A percentile compares a stretch with the other conserved stretches of the same genome.
phyloP scores from a whole-genome alignment of 768 basidiomycete species.

The Suillus brevipes region DNA sequence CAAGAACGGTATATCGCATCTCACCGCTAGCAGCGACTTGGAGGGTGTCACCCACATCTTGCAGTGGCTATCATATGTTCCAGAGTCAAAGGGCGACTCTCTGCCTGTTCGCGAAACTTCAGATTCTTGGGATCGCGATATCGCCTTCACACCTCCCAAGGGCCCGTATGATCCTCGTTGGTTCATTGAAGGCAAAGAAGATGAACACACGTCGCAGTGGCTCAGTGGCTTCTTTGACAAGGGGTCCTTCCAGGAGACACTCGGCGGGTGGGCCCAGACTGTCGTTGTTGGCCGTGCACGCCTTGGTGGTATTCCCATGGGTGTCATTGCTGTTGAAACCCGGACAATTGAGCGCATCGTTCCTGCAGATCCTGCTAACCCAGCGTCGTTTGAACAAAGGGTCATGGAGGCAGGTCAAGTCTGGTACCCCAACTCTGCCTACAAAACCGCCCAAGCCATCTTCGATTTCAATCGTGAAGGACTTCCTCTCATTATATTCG shows the following conservation, averaged over 20 bases:
- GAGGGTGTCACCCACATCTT: conserved; percentile 94
- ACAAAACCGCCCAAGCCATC: conserved; percentile 99
- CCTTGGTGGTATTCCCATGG: conserved; percentile 94
- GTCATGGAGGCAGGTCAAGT: conserved; percentile 99
- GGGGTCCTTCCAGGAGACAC: conserved; percentile 96
- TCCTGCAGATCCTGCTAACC: conserved; percentile 97
- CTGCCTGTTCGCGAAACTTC: conserved; percentile 74
- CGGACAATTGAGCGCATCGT: conserved; percentile 95
- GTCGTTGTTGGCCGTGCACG: conserved; percentile 97
- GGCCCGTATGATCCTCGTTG: conserved; percentile 95
- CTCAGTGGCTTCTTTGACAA: conserved; percentile 95
- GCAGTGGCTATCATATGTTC: conserved; percentile 93
- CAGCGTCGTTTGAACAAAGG: conserved; percentile 92
- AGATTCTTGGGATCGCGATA: conserved; percentile 91
- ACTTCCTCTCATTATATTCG: conserved; percentile 95
- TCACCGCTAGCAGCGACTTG: conserved; percentile 92
- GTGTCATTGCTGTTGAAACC: conserved; percentile 97
- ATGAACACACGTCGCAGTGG: conserved; percentile 78
- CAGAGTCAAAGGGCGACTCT: conserved; percentile 74
- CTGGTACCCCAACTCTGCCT: conserved; percentile 99
- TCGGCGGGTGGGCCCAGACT: conserved; percentile 99
- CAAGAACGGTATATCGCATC: conserved; percentile 98
- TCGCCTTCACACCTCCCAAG: conserved; percentile 88
- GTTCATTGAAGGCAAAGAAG: conserved; percentile 94
- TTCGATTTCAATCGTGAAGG: conserved; percentile 98